phyloP scores from a whole-genome alignment of 2,329 filamentous ascomycete species.

The Aspergillus sp. region DNA sequence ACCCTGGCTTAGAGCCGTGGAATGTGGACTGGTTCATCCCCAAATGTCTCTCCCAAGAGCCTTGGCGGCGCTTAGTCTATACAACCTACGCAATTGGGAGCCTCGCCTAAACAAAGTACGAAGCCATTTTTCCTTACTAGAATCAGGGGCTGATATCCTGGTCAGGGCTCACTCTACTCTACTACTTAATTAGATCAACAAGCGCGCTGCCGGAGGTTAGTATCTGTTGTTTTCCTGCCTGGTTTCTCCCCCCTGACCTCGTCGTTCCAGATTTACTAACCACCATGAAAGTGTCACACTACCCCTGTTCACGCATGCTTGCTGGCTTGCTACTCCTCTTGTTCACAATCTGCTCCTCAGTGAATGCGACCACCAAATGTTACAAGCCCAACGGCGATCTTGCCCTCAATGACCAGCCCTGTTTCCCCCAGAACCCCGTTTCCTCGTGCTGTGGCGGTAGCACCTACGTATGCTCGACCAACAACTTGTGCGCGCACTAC shows the following conservation, averaged over 20 bases:
- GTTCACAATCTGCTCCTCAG: background rate
- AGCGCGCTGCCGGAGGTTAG: background rate
- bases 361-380: background rate
- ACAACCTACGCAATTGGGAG: background rate
- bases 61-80: background rate
- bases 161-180: background rate
- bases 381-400: slow-evolving; percentile 1
- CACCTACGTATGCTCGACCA: background rate
- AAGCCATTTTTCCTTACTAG: background rate
- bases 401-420: background rate
- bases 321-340: background rate
- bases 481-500: too few species aligned
- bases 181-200: background rate
- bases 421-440: background rate
- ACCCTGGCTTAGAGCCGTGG: too few species aligned
- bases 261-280: background rate
- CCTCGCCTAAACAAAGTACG: too few species aligned
- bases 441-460: slow-evolving; percentile 1
- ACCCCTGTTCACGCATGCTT: background rate
- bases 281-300: background rate
- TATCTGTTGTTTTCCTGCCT: too few species aligned
- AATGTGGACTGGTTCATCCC: too few species aligned
- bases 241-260: background rate
- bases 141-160: background rate
- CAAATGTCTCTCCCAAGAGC: too few species aligned